phyloP scores from a whole-genome alignment of 2,329 filamentous ascomycete species.

The Ophiobolus disseminans region DNA sequence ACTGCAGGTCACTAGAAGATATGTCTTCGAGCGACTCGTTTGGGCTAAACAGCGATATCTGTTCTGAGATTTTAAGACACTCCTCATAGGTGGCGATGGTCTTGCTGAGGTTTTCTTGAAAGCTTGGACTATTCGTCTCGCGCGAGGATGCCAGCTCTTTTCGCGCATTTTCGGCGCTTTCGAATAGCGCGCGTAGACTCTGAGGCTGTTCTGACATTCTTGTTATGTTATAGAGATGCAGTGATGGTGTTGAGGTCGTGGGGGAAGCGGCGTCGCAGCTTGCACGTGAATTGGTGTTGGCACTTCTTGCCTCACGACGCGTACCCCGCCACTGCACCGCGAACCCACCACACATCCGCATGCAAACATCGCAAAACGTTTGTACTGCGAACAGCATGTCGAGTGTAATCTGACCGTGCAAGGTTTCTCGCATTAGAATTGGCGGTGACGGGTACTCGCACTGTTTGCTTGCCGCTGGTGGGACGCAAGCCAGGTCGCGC shows the following conservation, averaged over 20 bases:
- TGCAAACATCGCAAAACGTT: not conserved
- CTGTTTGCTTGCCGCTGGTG: constrained; percentile 23
- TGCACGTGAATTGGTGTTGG: constrained; percentile 38
- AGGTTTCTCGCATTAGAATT: not conserved
- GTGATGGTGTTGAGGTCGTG: constrained; percentile 3
- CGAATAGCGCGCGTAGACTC: constrained; percentile 63
- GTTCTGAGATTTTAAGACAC: constrained; percentile 72
- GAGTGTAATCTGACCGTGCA: too few relatives aligned
- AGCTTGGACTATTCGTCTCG: constrained; percentile 69
- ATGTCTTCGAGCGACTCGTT: constrained; percentile 92
- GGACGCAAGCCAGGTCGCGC: constrained; percentile 9
- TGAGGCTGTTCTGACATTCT: constrained; percentile 55
- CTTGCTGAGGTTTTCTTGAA: constrained; percentile 70
- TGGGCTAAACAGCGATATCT: constrained; percentile 82
- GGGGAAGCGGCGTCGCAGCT: constrained; percentile 1
- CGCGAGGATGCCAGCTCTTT: constrained; percentile 67
- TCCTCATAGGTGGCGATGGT: constrained; percentile 76
- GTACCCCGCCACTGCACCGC: constrained; percentile 21
- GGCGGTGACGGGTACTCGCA: constrained; percentile 10
- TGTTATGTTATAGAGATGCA: constrained; percentile 1
- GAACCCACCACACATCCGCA: not conserved
- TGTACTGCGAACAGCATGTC: too few relatives aligned
- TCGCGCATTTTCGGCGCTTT: constrained; percentile 62
- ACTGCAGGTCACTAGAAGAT: constrained; percentile 82
- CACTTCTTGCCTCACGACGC: constrained; percentile 16